Evolutionary conservation across 2,329 filamentous ascomycete species (phyloP).

Genomic region (Fusarium sp.): DNA sequence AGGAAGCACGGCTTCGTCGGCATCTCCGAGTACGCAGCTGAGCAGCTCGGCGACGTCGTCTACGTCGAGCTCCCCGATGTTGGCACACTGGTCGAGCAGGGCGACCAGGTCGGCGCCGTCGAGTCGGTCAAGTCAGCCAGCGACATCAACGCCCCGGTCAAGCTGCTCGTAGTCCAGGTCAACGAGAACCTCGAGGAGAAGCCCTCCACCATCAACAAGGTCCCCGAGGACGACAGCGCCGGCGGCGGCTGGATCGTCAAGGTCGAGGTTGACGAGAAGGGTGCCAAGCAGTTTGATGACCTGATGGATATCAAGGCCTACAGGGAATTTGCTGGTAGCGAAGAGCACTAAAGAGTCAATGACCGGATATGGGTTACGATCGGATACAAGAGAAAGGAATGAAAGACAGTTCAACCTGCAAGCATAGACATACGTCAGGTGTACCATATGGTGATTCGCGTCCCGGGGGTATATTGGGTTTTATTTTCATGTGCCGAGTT

Average conservation of each 20-base stretch:
- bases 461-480: conserved; percentile 38
- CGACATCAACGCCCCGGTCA: conserved; percentile 91
- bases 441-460: conserved; percentile 34
- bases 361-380: background rate
- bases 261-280: conserved; percentile 78
- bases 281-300: conserved; percentile 74
- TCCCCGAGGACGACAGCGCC: conserved; percentile 81
- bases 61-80: conserved; percentile 91
- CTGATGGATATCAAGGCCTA: conserved; percentile 86
- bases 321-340: conserved; percentile 73
- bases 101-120: conserved; percentile 91
- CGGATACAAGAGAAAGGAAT: conserved; percentile 12
- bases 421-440: conserved; percentile 35
- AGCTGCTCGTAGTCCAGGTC: conserved; percentile 78
- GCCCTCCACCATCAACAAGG: conserved; percentile 88
- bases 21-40: conserved; percentile 91
- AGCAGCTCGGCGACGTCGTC: conserved; percentile 94
- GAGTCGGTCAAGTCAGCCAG: conserved; percentile 99
- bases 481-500: conserved; percentile 36
- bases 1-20: conserved; percentile 84
- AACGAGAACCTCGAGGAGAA: conserved; percentile 85
- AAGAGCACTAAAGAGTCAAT: conserved; percentile 44
- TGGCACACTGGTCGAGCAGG: conserved; percentile 73
- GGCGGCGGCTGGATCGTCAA: conserved; percentile 93
- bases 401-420: conserved; percentile 38